These are phyloP conservation scores for Penicillium sp. DNA, from an alignment of 2,329 filamentous ascomycete genomes.

Conservation along the genomic window DNA sequence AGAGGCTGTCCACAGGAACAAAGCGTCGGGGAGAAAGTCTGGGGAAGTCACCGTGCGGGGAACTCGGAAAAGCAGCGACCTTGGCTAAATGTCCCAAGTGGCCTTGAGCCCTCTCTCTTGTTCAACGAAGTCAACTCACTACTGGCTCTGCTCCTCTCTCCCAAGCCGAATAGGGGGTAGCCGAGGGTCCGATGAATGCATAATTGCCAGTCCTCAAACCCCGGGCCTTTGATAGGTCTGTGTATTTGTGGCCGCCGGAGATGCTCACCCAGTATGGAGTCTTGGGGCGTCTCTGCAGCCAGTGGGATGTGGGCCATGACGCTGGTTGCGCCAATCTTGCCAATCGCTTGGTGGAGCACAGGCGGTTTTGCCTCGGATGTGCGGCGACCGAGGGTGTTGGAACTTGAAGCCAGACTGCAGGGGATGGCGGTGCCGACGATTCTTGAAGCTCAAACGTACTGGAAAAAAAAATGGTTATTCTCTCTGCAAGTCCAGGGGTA, in stretches of 20 bases:
- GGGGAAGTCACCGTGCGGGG: constrained; percentile 2
- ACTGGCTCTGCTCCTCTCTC: background rate
- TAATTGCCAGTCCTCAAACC: background rate
- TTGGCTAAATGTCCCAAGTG: background rate
- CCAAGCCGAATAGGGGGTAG: background rate
- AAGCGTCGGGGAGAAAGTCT: background rate
- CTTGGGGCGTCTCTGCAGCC: background rate
- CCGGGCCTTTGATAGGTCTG: background rate
- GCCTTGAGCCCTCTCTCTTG: background rate
- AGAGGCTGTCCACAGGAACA: background rate
- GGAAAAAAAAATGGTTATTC: background rate
- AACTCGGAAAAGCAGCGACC: background rate
- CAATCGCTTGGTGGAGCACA: background rate
- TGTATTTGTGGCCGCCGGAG: background rate
- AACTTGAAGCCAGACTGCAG: no score
- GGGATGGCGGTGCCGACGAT: background rate
- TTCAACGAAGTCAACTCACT: no score
- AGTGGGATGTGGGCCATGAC: background rate
- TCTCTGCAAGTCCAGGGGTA: no score
- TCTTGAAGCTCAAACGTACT: background rate
- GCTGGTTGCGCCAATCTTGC: background rate
- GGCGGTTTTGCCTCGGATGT: constrained; percentile 3
- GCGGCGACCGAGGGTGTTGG: background rate
- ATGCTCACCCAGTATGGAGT: background rate
- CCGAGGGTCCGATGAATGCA: background rate